These are phyloP conservation scores for Candida multigemmis DNA, from an alignment of 805 yeast species.

Conservation along the genomic window DNA sequence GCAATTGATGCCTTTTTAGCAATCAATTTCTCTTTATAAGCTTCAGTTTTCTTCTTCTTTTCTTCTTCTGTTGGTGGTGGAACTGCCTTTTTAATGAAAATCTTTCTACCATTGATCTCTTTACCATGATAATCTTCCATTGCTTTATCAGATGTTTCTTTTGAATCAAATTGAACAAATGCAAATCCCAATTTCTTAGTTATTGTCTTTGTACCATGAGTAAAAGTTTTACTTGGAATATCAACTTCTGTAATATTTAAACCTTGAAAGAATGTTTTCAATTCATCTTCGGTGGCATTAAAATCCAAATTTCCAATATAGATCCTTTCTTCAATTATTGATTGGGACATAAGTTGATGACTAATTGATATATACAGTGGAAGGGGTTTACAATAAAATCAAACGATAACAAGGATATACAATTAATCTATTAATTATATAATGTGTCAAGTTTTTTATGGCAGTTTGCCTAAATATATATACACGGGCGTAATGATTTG, in stretches of 20 bases:
- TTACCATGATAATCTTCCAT: constrained; percentile 32
- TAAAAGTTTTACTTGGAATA: constrained; percentile 38
- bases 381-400: too few species aligned
- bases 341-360: too few species aligned
- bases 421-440: too few species aligned
- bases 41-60: constrained; percentile 25
- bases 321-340: constrained; percentile 34
- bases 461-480: too few species aligned
- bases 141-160: constrained; percentile 36
- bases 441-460: too few species aligned
- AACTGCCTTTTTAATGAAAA: constrained; percentile 45
- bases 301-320: constrained; percentile 35
- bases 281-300: constrained; percentile 31
- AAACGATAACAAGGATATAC: too few species aligned
- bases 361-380: too few species aligned
- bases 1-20: constrained; percentile 10
- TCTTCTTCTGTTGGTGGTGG: constrained; percentile 42
- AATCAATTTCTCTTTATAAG: constrained; percentile 16
- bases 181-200: constrained; percentile 49
- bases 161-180: constrained; percentile 42
- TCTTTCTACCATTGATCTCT: constrained; percentile 36
- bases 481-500: too few species aligned
- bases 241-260: constrained; percentile 38
- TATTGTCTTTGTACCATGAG: constrained; percentile 24
- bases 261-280: constrained; percentile 41